These are phyloP conservation scores for Macaranga tanarius DNA, from an alignment of 441 rosid genomes.

Conservation along the genomic window DNA sequence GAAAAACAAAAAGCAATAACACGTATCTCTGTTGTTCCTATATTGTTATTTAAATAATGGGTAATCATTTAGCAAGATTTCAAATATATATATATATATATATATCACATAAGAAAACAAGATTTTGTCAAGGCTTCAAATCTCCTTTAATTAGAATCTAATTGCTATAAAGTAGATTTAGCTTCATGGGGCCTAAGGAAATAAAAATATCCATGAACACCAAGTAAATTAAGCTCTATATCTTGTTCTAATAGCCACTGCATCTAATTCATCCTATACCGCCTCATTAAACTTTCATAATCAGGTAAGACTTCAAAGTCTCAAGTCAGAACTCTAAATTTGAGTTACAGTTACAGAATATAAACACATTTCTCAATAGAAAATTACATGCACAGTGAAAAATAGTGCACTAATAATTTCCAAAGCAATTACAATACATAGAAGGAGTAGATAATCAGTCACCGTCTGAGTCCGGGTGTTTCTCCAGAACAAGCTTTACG, in stretches of 20 bases:
- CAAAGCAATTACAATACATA: neutral
- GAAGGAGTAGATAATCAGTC: conserved; percentile 9
- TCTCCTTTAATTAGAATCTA: neutral
- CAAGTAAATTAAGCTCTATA: neutral
- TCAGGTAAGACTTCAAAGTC: neutral
- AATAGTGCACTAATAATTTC: neutral
- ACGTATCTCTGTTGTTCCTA: neutral
- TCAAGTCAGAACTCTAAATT: neutral
- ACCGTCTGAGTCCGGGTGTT: conserved; percentile 41
- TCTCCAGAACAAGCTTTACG: conserved; percentile 64
- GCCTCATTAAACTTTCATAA: neutral
- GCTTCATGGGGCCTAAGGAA: neutral
- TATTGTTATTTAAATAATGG: neutral
- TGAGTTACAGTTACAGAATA: neutral
- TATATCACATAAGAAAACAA: neutral
- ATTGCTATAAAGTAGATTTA: neutral
- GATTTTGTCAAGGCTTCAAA: neutral
- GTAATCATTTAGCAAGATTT: neutral
- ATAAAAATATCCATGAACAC: no score
- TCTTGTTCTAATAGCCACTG: neutral
- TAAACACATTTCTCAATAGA: neutral
- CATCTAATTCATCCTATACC: neutral
- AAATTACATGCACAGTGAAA: neutral
- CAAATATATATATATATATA: neutral
- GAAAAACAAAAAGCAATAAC: neutral